Evolutionary conservation across 2,329 filamentous ascomycete species (phyloP), one percentile per base, ranked within the genome.

Genomic region (Blastomyces parvus): DNA sequence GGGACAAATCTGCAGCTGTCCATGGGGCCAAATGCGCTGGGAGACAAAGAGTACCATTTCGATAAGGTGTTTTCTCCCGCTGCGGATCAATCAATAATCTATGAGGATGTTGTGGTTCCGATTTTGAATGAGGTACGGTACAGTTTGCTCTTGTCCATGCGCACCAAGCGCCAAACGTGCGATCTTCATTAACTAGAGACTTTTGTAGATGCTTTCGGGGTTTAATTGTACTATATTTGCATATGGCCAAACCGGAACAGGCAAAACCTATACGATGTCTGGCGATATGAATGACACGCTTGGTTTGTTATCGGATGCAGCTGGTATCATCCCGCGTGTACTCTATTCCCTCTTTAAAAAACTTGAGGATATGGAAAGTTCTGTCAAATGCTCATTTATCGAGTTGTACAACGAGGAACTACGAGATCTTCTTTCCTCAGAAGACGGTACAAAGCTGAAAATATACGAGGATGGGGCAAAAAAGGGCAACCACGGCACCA

Each of bases 221-320:
- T 97, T 90, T 79, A 99, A 99, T 75, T 99, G 94, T 78, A 99
- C 94, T 5, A 96, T 99, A 65, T 99, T 99, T 71, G 94, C 94
- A 42, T 99, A 99, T 74, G 94, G 94, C 33, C 94, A 99, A 75
- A 99, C 94, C 0, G 94, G 94, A 55, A 99, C 94, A 0, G 94
- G 94, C 70, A 99, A 99, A 76, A 99, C 94, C 17, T 99, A 99
- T 76, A 99, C 94, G 30, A 99, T 99, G 94, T 96, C 93, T 0
- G 94, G 94, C 62, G 93, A 99, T 75, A 97, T 99, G 86, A 90
- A 84, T 17, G 90, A 97, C 69, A 90, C 86, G 0, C 77, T 91
- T 46, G 91, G 93, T 1, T 86, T 96, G 64, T 82, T 96, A 17
- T 93, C 93, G 0, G 94, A 97, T 72, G 88, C 87, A 48, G 94